phyloP scores from a whole-genome alignment of 2,329 filamentous ascomycete genomes.

The Exophiala bonariae region DNA sequence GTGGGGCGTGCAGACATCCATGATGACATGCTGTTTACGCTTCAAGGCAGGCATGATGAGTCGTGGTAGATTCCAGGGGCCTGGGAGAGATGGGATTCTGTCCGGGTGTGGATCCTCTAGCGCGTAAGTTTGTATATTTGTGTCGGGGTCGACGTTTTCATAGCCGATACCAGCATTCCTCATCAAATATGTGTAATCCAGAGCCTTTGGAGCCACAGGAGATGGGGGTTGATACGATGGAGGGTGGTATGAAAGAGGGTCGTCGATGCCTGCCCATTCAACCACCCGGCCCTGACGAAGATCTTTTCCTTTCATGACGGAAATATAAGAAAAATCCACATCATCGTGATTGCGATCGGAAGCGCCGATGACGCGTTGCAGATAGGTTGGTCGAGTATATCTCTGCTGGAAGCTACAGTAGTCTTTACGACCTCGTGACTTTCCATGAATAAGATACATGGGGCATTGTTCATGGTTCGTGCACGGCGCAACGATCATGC shows the following conservation, averaged over 20 bases:
- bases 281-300: slow-evolving; percentile 41
- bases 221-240: slow-evolving; percentile 5
- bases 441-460: slow-evolving; percentile 76
- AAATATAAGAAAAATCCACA: slow-evolving; percentile 85
- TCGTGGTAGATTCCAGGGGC: slow-evolving; percentile 63
- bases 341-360: slow-evolving; percentile 81
- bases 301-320: slow-evolving; percentile 74
- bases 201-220: slow-evolving; percentile 1
- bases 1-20: slow-evolving; percentile 86
- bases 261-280: slow-evolving; percentile 20
- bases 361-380: slow-evolving; percentile 71
- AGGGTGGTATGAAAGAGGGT: slow-evolving; percentile 19
- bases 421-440: slow-evolving; percentile 75
- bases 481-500: slow-evolving; percentile 68
- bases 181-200: slow-evolving; percentile 4
- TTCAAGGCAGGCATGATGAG: slow-evolving; percentile 80
- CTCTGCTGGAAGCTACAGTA: slow-evolving; percentile 90
- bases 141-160: slow-evolving; percentile 20
- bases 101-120: slow-evolving; percentile 24
- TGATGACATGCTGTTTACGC: slow-evolving; percentile 78
- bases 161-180: slow-evolving; percentile 14
- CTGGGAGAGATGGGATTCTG: slow-evolving; percentile 48
- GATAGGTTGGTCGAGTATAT: slow-evolving; percentile 78
- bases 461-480: slow-evolving; percentile 87
- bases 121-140: neutral